A percentile compares a stretch with the other conserved stretches of the same genome.
Evolutionary conservation across 116 monocot genomes (phyloP).

Genomic region (Zostera marina): DNA sequence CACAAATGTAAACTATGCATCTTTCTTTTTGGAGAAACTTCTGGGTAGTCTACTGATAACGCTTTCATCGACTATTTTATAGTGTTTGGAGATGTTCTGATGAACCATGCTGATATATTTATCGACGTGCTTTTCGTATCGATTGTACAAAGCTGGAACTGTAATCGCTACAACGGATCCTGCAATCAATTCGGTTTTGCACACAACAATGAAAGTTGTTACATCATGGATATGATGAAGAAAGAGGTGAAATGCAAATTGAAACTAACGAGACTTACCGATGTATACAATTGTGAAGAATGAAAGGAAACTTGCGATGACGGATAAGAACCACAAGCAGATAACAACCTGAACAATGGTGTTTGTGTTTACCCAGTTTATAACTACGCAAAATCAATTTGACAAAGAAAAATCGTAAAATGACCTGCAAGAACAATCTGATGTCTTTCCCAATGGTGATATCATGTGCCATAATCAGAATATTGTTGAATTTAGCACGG

Average conservation of each 20-base stretch:
- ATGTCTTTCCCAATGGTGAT: conserved; percentile 90
- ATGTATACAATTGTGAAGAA: conserved; percentile 76
- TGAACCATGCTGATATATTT: conserved; percentile 66
- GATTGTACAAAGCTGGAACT: conserved; percentile 67
- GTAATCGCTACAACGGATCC: conserved; percentile 60
- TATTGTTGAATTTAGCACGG: conserved; percentile 75
- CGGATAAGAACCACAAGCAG: conserved; percentile 79
- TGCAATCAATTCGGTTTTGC: conserved; percentile 7
- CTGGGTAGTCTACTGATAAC: conserved; percentile 57
- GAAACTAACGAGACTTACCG: conserved; percentile 27
- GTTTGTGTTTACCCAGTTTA: conserved; percentile 1
- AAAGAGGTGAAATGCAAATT: too few species aligned
- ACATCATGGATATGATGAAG: neutral
- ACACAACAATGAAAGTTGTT: too few species aligned
- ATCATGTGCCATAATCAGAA: conserved; percentile 91
- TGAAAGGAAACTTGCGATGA: conserved; percentile 66
- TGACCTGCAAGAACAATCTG: conserved; percentile 70
- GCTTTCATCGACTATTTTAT: conserved; percentile 75
- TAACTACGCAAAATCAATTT: neutral
- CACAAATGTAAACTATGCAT: conserved; percentile 14
- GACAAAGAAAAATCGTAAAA: neutral
- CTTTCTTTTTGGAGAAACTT: conserved; percentile 37
- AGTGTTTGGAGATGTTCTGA: conserved; percentile 67
- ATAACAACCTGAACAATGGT: conserved; percentile 41
- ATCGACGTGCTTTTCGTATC: conserved; percentile 65